A percentile compares a stretch with the other conserved stretches of the same genome.
Conservation (phyloP, 169 alveolate species). For the Cryptosporidium bovis region DNA sequence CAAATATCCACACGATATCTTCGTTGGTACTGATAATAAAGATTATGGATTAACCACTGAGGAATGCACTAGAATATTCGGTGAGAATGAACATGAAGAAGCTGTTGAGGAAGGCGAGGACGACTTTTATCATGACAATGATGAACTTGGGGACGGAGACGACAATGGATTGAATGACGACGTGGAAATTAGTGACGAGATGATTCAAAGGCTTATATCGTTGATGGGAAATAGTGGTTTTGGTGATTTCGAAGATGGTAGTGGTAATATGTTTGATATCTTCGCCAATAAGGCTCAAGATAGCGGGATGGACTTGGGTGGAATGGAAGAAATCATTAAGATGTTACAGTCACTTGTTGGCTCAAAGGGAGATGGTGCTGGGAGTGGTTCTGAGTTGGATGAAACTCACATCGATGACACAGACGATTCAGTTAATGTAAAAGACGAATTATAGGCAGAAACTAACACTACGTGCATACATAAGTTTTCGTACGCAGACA, state of each 20-base stretch:
- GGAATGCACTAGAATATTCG: slow-evolving; percentile 32
- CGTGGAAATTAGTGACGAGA: slow-evolving; percentile 64
- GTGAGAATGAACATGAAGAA: slow-evolving; percentile 27
- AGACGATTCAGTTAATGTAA: neutral
- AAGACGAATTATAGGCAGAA: slow-evolving; percentile 28
- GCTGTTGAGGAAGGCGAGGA: neutral
- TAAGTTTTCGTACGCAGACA: too few relatives aligned
- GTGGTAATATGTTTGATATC: slow-evolving; percentile 59
- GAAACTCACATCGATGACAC: slow-evolving; percentile 11
- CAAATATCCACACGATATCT: slow-evolving; percentile 58
- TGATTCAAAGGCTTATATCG: slow-evolving; percentile 54
- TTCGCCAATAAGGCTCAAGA: slow-evolving; percentile 57
- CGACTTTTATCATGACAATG: slow-evolving; percentile 17
- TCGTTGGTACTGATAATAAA: slow-evolving; percentile 35
- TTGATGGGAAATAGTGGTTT: slow-evolving; percentile 57
- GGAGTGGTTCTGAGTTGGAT: neutral
- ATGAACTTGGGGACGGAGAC: slow-evolving; percentile 20
- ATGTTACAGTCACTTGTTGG: slow-evolving; percentile 59
- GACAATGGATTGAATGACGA: neutral
- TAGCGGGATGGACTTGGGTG: slow-evolving; percentile 38
- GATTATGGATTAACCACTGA: slow-evolving; percentile 32
- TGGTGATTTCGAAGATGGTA: slow-evolving; percentile 30
- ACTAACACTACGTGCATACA: neutral
- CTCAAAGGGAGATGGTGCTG: slow-evolving; percentile 5
- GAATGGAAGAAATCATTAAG: slow-evolving; percentile 57